Base-by-base conservation (phyloP, 331 rosid genomes). In the Acacia pycnantha region DNA sequence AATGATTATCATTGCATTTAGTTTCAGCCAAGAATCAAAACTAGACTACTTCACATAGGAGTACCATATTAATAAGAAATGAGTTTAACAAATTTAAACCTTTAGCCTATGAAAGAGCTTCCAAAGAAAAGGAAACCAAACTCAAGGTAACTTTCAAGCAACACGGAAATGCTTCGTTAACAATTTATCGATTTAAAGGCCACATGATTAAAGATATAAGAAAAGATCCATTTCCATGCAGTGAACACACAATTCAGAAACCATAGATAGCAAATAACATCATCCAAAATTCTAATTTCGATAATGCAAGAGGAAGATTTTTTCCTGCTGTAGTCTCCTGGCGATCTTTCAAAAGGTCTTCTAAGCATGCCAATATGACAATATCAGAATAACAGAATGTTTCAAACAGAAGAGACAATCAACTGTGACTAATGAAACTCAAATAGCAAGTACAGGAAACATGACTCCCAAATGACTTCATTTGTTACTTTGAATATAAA, bases 401-500 rank as follows among this genome's bases (percentile, higher is more conserved):
- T 54, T 47, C 71, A 54, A 76, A 54, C 64, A 31, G 47, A 81
- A 54, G 13, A 44, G 56, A 48, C 7, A 21, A 35, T 8, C 5
- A 51, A 56, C 59, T 46, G 81, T 33, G 70, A 70, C 59, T 19
- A 43, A 14, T 61, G 59, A 59, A 61, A 70, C 64, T 85, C 62
- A 37, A 82, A 37, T 26, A 67, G 21, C 48, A 66, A 26, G 26
- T 46, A 77, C 43, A 67, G 33, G 56, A 77, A 41, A 65, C 21
- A 40, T 27, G 50, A 15, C 69, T 46, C 75, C n/a, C 24, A 24
- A 51, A 43, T n/a, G 26, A 66, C 44, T 66, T 74, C 56, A 50
- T 6, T 40, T 8, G 62, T 77, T 48, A 72, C 14, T 54, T 84
- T 46, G n/a, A 56, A 66, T 43, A 66, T 56, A 54, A 67, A 18